Base-by-base conservation (phyloP, 257 asterid genomes). In the Cinchona pubescens region DNA sequence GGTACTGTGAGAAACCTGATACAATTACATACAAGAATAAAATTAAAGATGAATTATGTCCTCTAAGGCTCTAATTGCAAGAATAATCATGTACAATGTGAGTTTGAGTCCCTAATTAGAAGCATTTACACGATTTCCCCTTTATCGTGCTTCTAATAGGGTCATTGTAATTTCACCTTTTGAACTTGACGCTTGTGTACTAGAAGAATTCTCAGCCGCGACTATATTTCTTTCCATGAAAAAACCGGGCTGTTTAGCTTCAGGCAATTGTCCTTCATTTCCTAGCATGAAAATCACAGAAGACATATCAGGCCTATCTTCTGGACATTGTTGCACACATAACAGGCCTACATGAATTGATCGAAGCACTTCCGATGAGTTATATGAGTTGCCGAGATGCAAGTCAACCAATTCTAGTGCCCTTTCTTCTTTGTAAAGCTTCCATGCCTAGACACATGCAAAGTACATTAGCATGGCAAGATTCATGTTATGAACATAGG, bases 241-340 rank as follows among this genome's bases (percentile, higher is more conserved):
- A 30, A 76, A 85, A 0, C 88, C 86, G 53, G 86, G 88, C 51
- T 77, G 75, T 38, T 62, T 79, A 34, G 84, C 40, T 48, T 51
- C 67, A 23, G 86, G 88, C 73, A 85, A 48, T 23, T 21, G 74
- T 34, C 75, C 56, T 3, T 82, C 83, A 38, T 71, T 80, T 71
- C 78, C 69, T 62, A 85, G 29, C 86, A 85, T 82, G 59, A 72
- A 25, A 55, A 85, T 67, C 32, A 82, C 83, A 37, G 73, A 74
- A 8, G 85, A 74, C 88, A 85, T 85, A 60, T 43, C 60, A 56
- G 88, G 88, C 74, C 86, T 82, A 37, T 75, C 86, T n/a, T 75
- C 74, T 2, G 81, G 80, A 69, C 60, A 68, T 51, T 76, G 69
- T 69, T 85, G 86, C 21, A 79, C 88, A 59, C 86, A 85, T 65